Evolutionary conservation across 148 eudicot genomes (phyloP).

Genomic region (Dysphania ambrosioides): DNA sequence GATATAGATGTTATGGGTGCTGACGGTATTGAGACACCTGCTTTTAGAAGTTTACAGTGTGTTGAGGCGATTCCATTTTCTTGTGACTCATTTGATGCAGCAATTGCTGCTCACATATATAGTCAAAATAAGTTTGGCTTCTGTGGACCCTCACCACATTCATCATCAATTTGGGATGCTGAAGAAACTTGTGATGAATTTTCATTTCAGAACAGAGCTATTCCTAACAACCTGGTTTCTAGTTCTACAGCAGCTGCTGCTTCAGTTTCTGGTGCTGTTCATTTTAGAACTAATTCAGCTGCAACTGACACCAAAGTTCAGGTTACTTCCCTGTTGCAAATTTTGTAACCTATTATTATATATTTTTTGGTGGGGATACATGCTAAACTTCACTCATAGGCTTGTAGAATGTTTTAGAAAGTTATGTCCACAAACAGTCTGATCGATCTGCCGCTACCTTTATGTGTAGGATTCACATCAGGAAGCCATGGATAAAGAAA

Average conservation of each 20-base stretch:
- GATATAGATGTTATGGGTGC: slow-evolving; percentile 35
- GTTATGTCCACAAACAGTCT: background rate
- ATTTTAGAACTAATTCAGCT: slow-evolving; percentile 26
- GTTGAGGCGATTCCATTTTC: slow-evolving; percentile 53
- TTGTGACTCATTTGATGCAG: slow-evolving; percentile 96
- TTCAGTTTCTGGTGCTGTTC: slow-evolving; percentile 24
- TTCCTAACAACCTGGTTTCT: slow-evolving; percentile 24
- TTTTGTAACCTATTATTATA: too few relatives aligned
- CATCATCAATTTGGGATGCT: slow-evolving; percentile 82
- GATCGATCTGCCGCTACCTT: background rate
- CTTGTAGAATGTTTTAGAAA: background rate
- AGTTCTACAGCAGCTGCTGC: slow-evolving; percentile 24
- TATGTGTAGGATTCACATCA: slow-evolving; percentile 46
- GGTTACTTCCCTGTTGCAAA: slow-evolving; percentile 38
- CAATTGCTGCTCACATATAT: slow-evolving; percentile 89
- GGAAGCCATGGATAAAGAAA: slow-evolving; percentile 34
- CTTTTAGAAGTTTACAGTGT: slow-evolving; percentile 34
- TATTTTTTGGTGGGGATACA: background rate
- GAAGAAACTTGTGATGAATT: slow-evolving; percentile 98
- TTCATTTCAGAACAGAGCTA: slow-evolving; percentile 55
- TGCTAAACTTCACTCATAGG: background rate
- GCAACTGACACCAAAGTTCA: slow-evolving; percentile 30
- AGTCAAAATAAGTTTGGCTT: slow-evolving; percentile 46
- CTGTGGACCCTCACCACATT: slow-evolving; percentile 21
- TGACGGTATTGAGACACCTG: slow-evolving; percentile 35